Evolutionary conservation across 1,284 basidiomycete species (phyloP), one percentile per base, ranked within the genome.

Genomic region (Boletus mariae): DNA sequence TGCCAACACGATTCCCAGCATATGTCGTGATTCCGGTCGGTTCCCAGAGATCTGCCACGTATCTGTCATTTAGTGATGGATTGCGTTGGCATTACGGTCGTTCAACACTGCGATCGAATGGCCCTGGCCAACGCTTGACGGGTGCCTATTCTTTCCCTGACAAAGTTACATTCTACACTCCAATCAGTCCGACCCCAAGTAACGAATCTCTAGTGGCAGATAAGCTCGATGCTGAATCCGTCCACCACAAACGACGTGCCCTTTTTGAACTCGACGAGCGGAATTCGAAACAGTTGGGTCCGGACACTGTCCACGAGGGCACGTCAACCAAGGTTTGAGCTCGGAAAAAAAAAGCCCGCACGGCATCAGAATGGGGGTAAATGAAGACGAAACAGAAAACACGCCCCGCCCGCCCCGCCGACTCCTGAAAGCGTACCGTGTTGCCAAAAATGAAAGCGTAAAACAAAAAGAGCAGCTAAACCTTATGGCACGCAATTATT

Each of bases 171-270:
- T 47, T 35, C 40, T 45, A 44, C 54, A 52, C 40, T 29, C 45
- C 54, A 53, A 53, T 49, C 47, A 53, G 43, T 44, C 11, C 51
- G 59, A 62, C 59, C 61, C 63, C 59, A 50, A 50, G 34, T 47
- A 28, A 45, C 31, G 44, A 42, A 34, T 41, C 47, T 29, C 13
- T 34, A n/a, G 32, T 13, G 17, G 11, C 13, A 47, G 32, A 47
- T 35, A 37, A 47, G 32, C 45, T 47, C 15, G 25, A 10, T n/a
- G n/a, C 4, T 40, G 20, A 2, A 12, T 40, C 20, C 11, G 37
- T 25, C 40, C 40, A 20, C 9, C 11, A 12, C 20, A 40, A 11
- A 40, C 20, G 20, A 23, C 23, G 41, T 13, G 20, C 41, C 12
- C 23, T 10, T 42, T 26, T 13, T 10, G 38, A 40, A n/a, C 7